Evolutionary conservation across 192 early-diverging fungal species (phyloP).

Genomic region (Backusella liffmaniae): DNA sequence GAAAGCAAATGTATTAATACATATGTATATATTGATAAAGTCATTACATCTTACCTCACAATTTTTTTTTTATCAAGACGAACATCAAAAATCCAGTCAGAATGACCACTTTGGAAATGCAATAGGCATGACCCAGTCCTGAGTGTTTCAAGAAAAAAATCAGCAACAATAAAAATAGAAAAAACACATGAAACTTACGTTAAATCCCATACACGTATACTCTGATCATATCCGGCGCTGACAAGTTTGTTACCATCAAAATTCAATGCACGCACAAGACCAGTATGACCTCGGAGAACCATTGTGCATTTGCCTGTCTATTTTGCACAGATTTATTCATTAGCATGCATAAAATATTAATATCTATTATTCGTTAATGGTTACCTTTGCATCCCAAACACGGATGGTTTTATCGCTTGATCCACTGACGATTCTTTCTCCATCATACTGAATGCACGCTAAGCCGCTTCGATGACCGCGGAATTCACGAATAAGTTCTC

Average conservation of each 20-base stretch:
- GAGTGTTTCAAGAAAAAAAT: background rate
- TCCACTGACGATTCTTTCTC: constrained; percentile 76
- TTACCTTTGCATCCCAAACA: constrained; percentile 63
- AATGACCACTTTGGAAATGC: constrained; percentile 74
- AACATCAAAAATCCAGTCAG: constrained; percentile 97
- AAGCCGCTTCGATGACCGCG: constrained; percentile 80
- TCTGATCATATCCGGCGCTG: constrained; percentile 90
- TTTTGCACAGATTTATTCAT: background rate
- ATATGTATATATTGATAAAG: background rate
- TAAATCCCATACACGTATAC: constrained; percentile 94
- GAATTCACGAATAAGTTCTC: constrained; percentile 65
- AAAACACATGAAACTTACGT: constrained; percentile 23
- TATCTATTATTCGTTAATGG: constrained; percentile 10
- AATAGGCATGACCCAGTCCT: constrained; percentile 71
- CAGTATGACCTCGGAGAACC: constrained; percentile 64
- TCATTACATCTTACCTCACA: constrained; percentile 54
- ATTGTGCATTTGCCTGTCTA: constrained; percentile 59
- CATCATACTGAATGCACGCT: constrained; percentile 91
- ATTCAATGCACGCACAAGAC: constrained; percentile 82
- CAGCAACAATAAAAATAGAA: background rate
- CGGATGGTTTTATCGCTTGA: constrained; percentile 77
- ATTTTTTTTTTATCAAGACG: constrained; percentile 81
- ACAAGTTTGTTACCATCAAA: constrained; percentile 83
- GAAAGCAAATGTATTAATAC: background rate
- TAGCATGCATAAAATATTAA: constrained; percentile 25